Conservation (phyloP, 163 green algal species). For the Volvox carteri region DNA sequence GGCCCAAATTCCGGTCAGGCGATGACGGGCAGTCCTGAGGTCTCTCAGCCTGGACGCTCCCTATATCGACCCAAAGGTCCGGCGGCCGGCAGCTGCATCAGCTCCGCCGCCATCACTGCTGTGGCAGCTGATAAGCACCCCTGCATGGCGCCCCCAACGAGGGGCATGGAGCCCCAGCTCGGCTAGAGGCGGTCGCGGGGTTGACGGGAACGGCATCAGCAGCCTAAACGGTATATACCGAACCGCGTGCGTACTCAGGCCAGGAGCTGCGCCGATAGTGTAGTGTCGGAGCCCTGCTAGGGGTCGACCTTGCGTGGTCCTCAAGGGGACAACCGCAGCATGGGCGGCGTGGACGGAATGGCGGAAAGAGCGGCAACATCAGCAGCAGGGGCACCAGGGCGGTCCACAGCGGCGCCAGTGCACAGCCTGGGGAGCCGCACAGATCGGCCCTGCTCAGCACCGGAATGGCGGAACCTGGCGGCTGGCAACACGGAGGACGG, state of each 20-base stretch:
- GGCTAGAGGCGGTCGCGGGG: not conserved
- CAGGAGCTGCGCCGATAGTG: not conserved
- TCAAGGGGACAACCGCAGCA: not conserved
- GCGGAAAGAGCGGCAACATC: not conserved
- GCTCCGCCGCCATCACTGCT: not conserved
- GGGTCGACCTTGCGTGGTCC: too few relatives aligned
- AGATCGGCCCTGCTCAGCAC: not conserved
- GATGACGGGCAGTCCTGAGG: not conserved
- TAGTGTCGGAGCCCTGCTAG: too few relatives aligned
- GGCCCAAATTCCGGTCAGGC: too few relatives aligned
- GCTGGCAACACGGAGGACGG: not conserved
- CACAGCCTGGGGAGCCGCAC: not conserved
- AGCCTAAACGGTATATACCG: not conserved
- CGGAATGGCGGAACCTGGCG: not conserved
- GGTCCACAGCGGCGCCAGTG: not conserved
- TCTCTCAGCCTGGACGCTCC: not conserved
- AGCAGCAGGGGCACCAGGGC: not conserved
- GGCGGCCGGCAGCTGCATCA: not conserved
- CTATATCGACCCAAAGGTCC: not conserved
- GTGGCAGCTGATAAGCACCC: not conserved
- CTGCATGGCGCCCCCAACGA: not conserved
- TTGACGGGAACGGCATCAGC: not conserved
- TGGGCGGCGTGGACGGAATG: not conserved
- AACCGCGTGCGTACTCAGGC: not conserved
- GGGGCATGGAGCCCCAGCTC: not conserved